Evolutionary conservation across 192 early-diverging fungal genomes (phyloP), one percentile per base, ranked within the genome.

Genomic region (Backusella sp.): DNA sequence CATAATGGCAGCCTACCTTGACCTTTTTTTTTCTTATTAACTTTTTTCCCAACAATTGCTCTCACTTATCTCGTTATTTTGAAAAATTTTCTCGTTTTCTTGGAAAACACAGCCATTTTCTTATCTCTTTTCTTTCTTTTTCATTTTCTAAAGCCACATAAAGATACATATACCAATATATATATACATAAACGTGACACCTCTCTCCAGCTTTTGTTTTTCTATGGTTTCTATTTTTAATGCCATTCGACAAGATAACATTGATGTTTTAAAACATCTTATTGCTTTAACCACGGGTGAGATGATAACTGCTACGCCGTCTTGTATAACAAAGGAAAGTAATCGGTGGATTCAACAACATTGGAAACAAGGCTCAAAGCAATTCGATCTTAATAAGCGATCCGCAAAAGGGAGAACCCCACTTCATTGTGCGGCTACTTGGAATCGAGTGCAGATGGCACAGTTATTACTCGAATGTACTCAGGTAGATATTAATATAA

Each of bases 401-500:
- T 82, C 84, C 1, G 65, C 65, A 2, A 39, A 73, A 39, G 88
- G 88, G 4, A 76, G 72, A n/a, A 85, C 87, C 1, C 35, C 84
- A 0, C 68, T 89, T 15, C 88, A 89, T 68, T 78, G 68, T 44
- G 86, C 88, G 0, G 83, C 79, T 30, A 66, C 71, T 11, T 73
- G 66, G 70, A 85, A 88, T 59, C 34, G 86, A 28, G 41, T 79
- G 11, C 70, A 80, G 19, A 68, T 81, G 15, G 80, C 85, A 42
- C 67, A 67, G 28, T 7, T 39, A 0, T 67, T 89, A 0, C 75
- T 89, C 5, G 73, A 78, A 23, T 83, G 82, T 76, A 69, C 84
- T 9, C 76, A 73, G 6, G 74, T 90, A 9, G 85, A 90, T 75
- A 76, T 93, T 49, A 94, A 94, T 72, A 36, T 82, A 17, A 81